A percentile compares a stretch with the other conserved stretches of the same genome.
phyloP scores from a whole-genome alignment of 352 stramenopile genomes.

The Phytophthora pisi region DNA sequence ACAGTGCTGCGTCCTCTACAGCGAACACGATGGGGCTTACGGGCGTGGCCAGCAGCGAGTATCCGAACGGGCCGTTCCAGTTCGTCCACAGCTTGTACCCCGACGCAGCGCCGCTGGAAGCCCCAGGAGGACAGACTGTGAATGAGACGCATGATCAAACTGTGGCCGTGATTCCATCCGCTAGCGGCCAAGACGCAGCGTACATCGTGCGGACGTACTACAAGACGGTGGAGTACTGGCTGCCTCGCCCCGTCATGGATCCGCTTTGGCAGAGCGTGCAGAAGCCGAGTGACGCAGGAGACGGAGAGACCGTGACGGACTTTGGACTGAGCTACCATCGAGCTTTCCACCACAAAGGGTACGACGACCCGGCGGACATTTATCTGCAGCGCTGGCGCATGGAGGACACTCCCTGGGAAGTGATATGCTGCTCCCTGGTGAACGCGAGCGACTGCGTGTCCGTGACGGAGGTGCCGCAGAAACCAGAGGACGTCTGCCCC shows the following conservation, averaged over 20 bases:
- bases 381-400: slow-evolving; percentile 96
- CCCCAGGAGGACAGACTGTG: slow-evolving; percentile 71
- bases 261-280: slow-evolving; percentile 97
- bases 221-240: slow-evolving; percentile 94
- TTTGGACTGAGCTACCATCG: slow-evolving; percentile 97
- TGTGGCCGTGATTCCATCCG: slow-evolving; percentile 51
- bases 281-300: slow-evolving; percentile 25
- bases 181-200: slow-evolving; percentile 37
- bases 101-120: slow-evolving; percentile 79
- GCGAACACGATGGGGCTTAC: slow-evolving; percentile 87
- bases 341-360: slow-evolving; percentile 93
- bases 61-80: slow-evolving; percentile 92
- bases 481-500: slow-evolving; percentile 46
- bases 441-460: slow-evolving; percentile 64
- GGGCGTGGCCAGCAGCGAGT: slow-evolving; percentile 88
- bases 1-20: slow-evolving; percentile 62
- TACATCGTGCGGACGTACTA: slow-evolving; percentile 96
- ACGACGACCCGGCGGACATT: slow-evolving; percentile 98
- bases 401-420: slow-evolving; percentile 93
- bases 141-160: slow-evolving; percentile 97
- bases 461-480: slow-evolving; percentile 44
- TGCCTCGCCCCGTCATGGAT: slow-evolving; percentile 96
- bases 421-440: slow-evolving; percentile 85
- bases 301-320: slow-evolving; percentile 62
- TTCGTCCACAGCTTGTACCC: slow-evolving; percentile 94